Evolutionary conservation across 169 alveolate species (phyloP).

Genomic region (Plasmodium knowlesi): DNA sequence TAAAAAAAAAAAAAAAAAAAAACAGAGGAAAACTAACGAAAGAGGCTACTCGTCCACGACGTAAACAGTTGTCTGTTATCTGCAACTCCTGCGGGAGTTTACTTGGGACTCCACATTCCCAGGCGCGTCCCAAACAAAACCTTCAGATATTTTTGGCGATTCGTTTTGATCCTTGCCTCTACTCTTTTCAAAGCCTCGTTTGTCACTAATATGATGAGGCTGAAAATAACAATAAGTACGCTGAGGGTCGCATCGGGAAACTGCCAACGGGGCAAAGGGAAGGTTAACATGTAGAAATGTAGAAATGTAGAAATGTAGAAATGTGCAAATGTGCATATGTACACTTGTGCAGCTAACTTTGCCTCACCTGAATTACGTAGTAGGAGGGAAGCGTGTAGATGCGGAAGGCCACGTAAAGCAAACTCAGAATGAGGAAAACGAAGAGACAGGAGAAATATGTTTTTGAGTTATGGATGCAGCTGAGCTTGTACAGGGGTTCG

Average conservation of each 20-base stretch:
- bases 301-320: too few relatives aligned
- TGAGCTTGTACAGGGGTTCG: constrained; percentile 23
- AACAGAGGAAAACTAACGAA: background rate
- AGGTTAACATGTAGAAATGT: background rate
- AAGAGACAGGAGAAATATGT: constrained; percentile 34
- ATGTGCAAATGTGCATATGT: too few relatives aligned
- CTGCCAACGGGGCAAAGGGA: background rate
- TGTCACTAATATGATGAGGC: constrained; percentile 2
- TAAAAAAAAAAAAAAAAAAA: too few relatives aligned
- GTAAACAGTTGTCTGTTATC: background rate
- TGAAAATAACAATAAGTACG: background rate
- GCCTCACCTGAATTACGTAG: constrained; percentile 25
- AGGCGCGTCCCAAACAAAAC: constrained; percentile 75
- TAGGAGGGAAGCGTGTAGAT: constrained; percentile 21
- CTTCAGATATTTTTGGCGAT: constrained; percentile 69
- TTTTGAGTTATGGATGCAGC: constrained; percentile 50
- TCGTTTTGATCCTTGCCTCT: constrained; percentile 45
- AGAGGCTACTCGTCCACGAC: background rate
- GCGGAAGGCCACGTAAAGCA: constrained; percentile 19
- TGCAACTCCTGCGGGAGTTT: background rate
- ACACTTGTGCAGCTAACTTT: background rate
- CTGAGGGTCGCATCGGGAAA: constrained; percentile 36
- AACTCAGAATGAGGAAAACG: constrained; percentile 39
- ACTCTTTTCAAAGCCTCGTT: constrained; percentile 57
- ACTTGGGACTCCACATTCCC: constrained; percentile 80